Conservation (phyloP, 192 early-diverging fungal species). For the Coemansia sp. region DNA sequence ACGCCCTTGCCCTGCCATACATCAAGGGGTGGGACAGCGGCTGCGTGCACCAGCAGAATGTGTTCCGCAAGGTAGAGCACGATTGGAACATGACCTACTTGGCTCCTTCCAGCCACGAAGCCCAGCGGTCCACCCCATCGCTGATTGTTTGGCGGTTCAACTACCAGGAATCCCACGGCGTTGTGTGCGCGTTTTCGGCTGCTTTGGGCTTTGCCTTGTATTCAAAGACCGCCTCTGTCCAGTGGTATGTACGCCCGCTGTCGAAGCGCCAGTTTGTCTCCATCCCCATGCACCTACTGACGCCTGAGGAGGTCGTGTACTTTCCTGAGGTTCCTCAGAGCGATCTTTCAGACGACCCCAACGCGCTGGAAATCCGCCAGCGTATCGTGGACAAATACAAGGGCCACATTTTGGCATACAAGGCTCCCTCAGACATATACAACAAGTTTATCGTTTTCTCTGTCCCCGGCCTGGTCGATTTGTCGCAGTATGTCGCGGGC, state of each 20-base stretch:
- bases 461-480: slow-evolving; percentile 26
- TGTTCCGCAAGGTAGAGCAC: slow-evolving; percentile 48
- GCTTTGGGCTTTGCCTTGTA: slow-evolving; percentile 31
- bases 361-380: slow-evolving; percentile 7
- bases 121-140: neutral
- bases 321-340: slow-evolving; percentile 26
- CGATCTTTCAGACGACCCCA: neutral
- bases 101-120: slow-evolving; percentile 10
- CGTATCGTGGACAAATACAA: slow-evolving; percentile 17
- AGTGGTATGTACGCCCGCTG: slow-evolving; percentile 48
- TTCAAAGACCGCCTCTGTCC: slow-evolving; percentile 11
- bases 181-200: slow-evolving; percentile 15
- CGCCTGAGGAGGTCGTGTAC: slow-evolving; percentile 13
- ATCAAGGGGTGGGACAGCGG: slow-evolving; percentile 43
- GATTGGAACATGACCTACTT: slow-evolving; percentile 49
- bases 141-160: slow-evolving; percentile 44
- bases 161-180: slow-evolving; percentile 28
- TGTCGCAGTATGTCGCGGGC: slow-evolving; percentile 30
- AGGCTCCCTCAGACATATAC: slow-evolving; percentile 3
- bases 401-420: slow-evolving; percentile 30
- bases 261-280: slow-evolving; percentile 13
- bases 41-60: slow-evolving; percentile 4
- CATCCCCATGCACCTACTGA: slow-evolving; percentile 16
- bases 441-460: slow-evolving; percentile 26
- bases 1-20: slow-evolving; percentile 35